Evolutionary conservation across 1,284 basidiomycete genomes (phyloP).

Genomic region (Pterulicium gracile): DNA sequence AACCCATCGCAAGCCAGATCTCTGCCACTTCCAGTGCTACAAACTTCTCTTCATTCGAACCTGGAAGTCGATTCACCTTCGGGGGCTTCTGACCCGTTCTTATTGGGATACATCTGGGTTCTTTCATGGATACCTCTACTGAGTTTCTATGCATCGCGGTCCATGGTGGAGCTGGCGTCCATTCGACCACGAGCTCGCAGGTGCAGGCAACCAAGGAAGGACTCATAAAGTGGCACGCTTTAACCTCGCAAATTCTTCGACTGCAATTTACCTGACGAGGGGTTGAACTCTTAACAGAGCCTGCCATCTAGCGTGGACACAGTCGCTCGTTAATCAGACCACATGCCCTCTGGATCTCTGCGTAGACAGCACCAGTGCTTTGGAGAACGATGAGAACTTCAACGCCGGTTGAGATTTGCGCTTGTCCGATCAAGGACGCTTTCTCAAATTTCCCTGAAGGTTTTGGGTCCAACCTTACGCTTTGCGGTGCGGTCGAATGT

Average conservation of each 20-base stretch:
- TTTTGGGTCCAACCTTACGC: slow-evolving; percentile 64
- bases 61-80: too few species aligned
- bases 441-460: slow-evolving; percentile 25
- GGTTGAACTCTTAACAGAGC: slow-evolving; percentile 2
- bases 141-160: slow-evolving; percentile 32
- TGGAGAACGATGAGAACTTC: slow-evolving; percentile 15
- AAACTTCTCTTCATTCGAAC: too few species aligned
- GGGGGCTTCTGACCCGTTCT: too few species aligned
- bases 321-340: neutral
- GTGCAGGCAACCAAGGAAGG: slow-evolving; percentile 39
- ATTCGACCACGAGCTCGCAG: slow-evolving; percentile 31
- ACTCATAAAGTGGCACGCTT: slow-evolving; percentile 38
- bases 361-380: neutral
- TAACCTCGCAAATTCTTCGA: too few species aligned
- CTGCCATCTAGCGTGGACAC: neutral
- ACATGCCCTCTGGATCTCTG: neutral
- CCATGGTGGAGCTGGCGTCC: slow-evolving; percentile 60
- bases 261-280: too few species aligned
- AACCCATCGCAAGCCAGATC: too few species aligned
- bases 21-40: too few species aligned
- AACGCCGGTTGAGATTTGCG: slow-evolving; percentile 47
- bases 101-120: too few species aligned
- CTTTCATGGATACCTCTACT: slow-evolving; percentile 1
- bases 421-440: neutral
- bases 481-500: slow-evolving; percentile 61